Evolutionary conservation across 176 grass and related monocot genomes (phyloP).

Genomic region (Oryza australiensis): DNA sequence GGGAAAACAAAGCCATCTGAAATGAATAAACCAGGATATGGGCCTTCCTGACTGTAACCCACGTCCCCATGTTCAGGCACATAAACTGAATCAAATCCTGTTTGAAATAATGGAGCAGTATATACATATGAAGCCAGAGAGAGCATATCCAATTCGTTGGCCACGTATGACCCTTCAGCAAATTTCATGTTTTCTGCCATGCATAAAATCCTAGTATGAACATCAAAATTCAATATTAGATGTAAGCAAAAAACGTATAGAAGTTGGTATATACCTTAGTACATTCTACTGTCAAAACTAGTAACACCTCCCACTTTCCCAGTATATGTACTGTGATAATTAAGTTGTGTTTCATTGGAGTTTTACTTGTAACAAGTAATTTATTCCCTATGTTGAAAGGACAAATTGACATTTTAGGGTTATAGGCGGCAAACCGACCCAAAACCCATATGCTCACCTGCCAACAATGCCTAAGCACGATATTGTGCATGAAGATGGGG

Average conservation of each 20-base stretch:
- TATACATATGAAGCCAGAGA: constrained; percentile 63
- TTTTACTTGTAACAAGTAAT: not conserved
- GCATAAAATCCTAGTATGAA: constrained; percentile 39
- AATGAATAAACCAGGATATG: constrained; percentile 48
- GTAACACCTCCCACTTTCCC: not conserved
- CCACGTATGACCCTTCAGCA: constrained; percentile 24
- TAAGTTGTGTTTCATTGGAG: not conserved
- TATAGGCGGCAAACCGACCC: not conserved
- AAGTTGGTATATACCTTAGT: not conserved
- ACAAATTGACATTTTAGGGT: not conserved
- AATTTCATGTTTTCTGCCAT: constrained; percentile 49
- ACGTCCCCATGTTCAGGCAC: constrained; percentile 27
- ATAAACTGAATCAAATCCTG: constrained; percentile 34
- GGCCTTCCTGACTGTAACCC: constrained; percentile 20
- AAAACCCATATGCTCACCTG: not conserved
- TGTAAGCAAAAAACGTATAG: not conserved
- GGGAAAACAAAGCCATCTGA: constrained; percentile 79
- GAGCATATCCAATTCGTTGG: constrained; percentile 57
- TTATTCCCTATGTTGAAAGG: not conserved
- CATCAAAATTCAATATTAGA: constrained; percentile 14
- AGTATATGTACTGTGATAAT: not conserved
- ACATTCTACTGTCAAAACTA: not conserved
- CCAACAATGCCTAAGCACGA: not conserved
- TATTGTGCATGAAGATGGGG: not conserved
- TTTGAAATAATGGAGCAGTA: constrained; percentile 44